A percentile compares a stretch with the other conserved stretches of the same genome.
These are phyloP conservation scores for Haplosporangium sp. DNA, from an alignment of 371 early-diverging fungal genomes.

Conservation along the genomic window DNA sequence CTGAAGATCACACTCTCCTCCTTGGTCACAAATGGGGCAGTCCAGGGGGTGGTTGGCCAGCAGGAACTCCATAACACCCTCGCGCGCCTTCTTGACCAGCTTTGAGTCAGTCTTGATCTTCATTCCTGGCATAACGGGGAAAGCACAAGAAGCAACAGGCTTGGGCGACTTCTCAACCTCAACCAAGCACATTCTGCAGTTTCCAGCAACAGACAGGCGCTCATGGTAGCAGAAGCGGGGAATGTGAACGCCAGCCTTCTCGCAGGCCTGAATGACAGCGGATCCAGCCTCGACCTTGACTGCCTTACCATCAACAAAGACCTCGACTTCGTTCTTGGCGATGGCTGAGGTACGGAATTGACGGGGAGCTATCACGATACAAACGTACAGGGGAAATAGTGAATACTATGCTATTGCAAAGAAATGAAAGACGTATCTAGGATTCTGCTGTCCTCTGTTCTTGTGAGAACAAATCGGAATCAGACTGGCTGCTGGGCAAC, in stretches of 20 bases:
- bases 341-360: slow-evolving; percentile 65
- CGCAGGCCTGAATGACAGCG: slow-evolving; percentile 97
- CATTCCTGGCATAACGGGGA: slow-evolving; percentile 98
- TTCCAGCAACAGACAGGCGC: slow-evolving; percentile 96
- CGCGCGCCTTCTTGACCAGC: slow-evolving; percentile 96
- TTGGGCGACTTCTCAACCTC: slow-evolving; percentile 97
- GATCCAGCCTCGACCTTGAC: slow-evolving; percentile 93
- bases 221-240: slow-evolving; percentile 98
- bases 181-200: slow-evolving; percentile 99
- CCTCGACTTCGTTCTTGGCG: slow-evolving; percentile 76
- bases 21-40: slow-evolving; percentile 98
- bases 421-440: background rate
- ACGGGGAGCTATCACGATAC: slow-evolving; percentile 54
- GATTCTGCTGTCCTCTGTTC: background rate
- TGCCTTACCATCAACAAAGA: slow-evolving; percentile 92
- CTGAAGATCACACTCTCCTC: slow-evolving; percentile 98
- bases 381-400: background rate
- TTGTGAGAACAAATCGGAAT: background rate
- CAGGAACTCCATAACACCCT: slow-evolving; percentile 98
- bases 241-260: slow-evolving; percentile 89
- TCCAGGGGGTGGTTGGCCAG: slow-evolving; percentile 98
- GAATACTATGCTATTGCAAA: background rate
- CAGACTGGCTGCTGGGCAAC: background rate
- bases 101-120: slow-evolving; percentile 94
- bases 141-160: slow-evolving; percentile 96